Evolutionary conservation across 208 protist species (phyloP).

Genomic region (Crithidia thermophila): DNA sequence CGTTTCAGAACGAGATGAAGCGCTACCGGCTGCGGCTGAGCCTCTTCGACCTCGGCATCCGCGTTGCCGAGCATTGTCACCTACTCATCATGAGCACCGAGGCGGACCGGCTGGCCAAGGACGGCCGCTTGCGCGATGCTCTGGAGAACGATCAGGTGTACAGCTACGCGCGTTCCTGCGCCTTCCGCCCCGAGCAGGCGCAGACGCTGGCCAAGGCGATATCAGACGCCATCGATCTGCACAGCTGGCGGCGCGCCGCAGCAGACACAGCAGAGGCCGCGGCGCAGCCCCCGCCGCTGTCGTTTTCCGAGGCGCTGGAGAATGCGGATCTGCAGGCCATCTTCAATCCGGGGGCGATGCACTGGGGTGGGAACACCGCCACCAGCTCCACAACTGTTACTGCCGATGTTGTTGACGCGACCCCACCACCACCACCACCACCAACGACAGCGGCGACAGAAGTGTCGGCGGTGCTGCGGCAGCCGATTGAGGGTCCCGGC

Average conservation of each 20-base stretch:
- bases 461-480: constrained; percentile 24
- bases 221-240: constrained; percentile 71
- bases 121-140: constrained; percentile 39
- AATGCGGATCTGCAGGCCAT: constrained; percentile 35
- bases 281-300: background rate
- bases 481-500: constrained; percentile 50
- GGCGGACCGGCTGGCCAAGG: constrained; percentile 51
- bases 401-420: too few relatives aligned
- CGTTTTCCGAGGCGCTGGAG: constrained; percentile 25
- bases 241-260: constrained; percentile 46
- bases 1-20: constrained; percentile 88
- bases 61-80: constrained; percentile 89
- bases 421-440: too few relatives aligned
- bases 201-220: constrained; percentile 66
- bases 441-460: background rate
- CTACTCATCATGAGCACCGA: constrained; percentile 72
- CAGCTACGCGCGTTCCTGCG: constrained; percentile 81
- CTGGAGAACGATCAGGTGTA: constrained; percentile 74
- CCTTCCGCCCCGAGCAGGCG: constrained; percentile 55
- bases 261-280: background rate
- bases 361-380: constrained; percentile 9
- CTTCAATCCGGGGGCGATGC: constrained; percentile 48
- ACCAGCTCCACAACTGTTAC: background rate
- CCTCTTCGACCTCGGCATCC: constrained; percentile 83
- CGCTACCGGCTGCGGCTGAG: constrained; percentile 81